These are phyloP conservation scores for Parachaetomium inaequale DNA, from an alignment of 495 filamentous ascomycete genomes.

Conservation along the genomic window DNA sequence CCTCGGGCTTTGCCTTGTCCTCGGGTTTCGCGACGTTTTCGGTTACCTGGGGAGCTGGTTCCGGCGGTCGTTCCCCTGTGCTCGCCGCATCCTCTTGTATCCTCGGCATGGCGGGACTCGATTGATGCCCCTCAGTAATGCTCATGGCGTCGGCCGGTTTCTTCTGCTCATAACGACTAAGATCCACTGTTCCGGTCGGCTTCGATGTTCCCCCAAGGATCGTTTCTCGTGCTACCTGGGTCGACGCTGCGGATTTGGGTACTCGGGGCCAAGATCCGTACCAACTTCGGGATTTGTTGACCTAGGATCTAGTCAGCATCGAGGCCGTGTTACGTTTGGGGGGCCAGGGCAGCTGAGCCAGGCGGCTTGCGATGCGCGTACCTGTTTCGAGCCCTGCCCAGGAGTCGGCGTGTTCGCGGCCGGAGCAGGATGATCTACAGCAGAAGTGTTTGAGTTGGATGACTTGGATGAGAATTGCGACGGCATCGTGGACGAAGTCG, in stretches of 20 bases:
- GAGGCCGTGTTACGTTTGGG: no score
- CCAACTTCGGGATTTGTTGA: constrained; percentile 59
- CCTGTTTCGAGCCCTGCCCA: constrained; percentile 21
- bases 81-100: constrained; percentile 13
- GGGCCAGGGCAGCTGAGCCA: not conserved
- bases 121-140: constrained; percentile 24
- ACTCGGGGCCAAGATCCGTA: constrained; percentile 63
- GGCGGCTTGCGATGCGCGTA: constrained; percentile 1
- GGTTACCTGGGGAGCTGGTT: not conserved
- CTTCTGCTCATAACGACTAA: constrained; percentile 46
- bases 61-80: not conserved
- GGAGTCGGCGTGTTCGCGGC: constrained; percentile 3
- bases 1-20: constrained; percentile 9
- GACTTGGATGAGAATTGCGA: constrained; percentile 14
- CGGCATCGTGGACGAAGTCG: constrained; percentile 11
- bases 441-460: not conserved
- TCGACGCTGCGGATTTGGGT: constrained; percentile 67
- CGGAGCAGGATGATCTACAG: constrained; percentile 2
- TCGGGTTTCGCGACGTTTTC: constrained; percentile 9
- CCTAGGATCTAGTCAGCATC: constrained; percentile 32
- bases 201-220: constrained; percentile 56
- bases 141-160: constrained; percentile 32
- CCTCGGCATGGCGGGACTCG: constrained; percentile 29
- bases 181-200: constrained; percentile 38
- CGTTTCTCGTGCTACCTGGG: constrained; percentile 72